Evolutionary conservation across 176 grass and related monocot species (phyloP), one percentile per base, ranked within the genome.

Genomic region (Thinopyrum elongatum): DNA sequence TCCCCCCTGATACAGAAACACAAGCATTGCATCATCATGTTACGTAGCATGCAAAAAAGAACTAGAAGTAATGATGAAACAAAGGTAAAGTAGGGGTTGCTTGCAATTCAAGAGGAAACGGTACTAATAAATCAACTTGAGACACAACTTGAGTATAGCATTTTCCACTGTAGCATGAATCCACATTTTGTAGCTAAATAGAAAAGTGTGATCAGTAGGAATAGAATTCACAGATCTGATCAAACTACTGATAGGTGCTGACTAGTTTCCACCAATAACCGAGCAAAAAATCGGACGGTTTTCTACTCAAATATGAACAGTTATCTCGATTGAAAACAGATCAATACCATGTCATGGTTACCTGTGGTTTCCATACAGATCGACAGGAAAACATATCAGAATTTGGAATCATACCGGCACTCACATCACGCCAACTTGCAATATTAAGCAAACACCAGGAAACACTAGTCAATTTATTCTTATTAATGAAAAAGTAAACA

Each of bases 1-100:
- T 97, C 94, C 27, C 75, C 94, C 70, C 94, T 97, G 86, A 74
- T 87, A 65, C 27, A 88, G 51, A 79, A 81, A 53, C 44, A 77
- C 7, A 61, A 9, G 6, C 64, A 14, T 16, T 66, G n/a, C 30
- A 42, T 74, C 8, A 77, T 76, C 27, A 73, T 31, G 62, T 76
- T 64, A 71, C 21, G 4, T 46, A 72, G 29, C 29, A 59, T 76
- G 60, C 19, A 78, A 74, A 57, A 63, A 19, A 76, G 47, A 38
- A 19, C 49, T 44, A 76, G 21, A 69, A 62, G 46, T 76, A 26
- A 42, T 36, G 22, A 28, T 57, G 33, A 25, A 87, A 60, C 3
- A 38, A 68, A 82, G 1, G 8, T 75, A 27, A 3, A 85, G 69
- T 34, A 82, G 6, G 23, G 38, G 34, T 69, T 76, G 49, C 61